Base-by-base conservation (phyloP, 768 basidiomycete genomes). In the Lenzites betulinus region DNA sequence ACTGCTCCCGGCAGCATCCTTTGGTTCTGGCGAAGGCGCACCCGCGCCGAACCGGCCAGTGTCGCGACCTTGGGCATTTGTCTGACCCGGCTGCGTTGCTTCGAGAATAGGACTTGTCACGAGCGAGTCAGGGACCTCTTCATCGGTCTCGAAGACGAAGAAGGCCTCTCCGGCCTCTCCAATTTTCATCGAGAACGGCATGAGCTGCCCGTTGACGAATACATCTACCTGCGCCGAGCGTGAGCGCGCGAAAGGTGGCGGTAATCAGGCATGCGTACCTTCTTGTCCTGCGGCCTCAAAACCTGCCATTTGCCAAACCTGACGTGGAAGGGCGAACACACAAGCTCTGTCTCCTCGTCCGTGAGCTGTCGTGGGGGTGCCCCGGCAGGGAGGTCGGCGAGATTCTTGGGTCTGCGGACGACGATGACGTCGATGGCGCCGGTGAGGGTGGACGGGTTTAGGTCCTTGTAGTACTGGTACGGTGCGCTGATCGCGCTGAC, bases 371-470 rank as follows among this genome's bases (percentile, higher is more conserved):
- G 44, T 22, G 48, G 47, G 18, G 51, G 41, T n/a, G 41, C 52
- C 30, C 44, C 39, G 18, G 51, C 23, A 2, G 52, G 62, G 39
- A 61, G 60, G 33, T 59, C 56, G 23, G 35, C 36, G 26, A 65
- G 52, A 28, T 64, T 33, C 51, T 62, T 69, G 23, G 85, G 86
- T 48, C 89, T 84, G 63, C 89, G 85, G 48, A 99, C 86, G 66
- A 98, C 96, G 69, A 99, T 95, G 75, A 99, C 93, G 81, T 99
- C 96, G 82, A 98, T 97, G 44, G 97, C 97, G 46, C 97, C 96
- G 4, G 95, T 97, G 59, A 99, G 85, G 0, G 97, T 99, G 0
- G 96, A 89, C 0, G 97, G 95, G 68, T 99, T 99, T n/a, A 87
- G 76, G 58, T 92, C 92, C 74, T 87, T 90, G 81, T 94, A 94